These are phyloP conservation scores for Penicillium goetzii DNA, from an alignment of 495 filamentous ascomycete species.

Conservation along the genomic window DNA sequence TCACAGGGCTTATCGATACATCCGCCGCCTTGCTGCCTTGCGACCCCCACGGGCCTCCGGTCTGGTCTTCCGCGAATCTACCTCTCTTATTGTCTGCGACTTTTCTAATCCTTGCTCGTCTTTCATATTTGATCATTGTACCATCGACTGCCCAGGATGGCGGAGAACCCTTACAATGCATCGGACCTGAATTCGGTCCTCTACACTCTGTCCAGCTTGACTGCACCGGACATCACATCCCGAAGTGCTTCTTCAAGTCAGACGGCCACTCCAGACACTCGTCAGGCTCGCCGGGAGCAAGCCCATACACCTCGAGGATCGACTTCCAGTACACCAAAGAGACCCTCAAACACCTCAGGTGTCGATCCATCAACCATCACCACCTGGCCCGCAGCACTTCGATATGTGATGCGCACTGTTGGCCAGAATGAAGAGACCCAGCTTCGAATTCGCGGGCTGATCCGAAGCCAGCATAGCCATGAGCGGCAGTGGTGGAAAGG, in stretches of 20 bases:
- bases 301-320: conserved; percentile 19
- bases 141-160: conserved; percentile 28
- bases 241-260: conserved; percentile 10
- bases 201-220: conserved; percentile 49
- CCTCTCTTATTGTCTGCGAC: neutral
- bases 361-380: conserved; percentile 62
- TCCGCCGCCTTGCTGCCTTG: neutral
- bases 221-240: conserved; percentile 15
- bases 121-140: neutral
- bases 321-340: conserved; percentile 6
- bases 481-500: conserved; percentile 67
- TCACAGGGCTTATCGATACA: conserved; percentile 14
- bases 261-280: conserved; percentile 5
- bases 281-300: conserved; percentile 14
- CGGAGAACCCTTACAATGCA: conserved; percentile 40
- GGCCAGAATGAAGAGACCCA: conserved; percentile 52
- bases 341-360: conserved; percentile 17
- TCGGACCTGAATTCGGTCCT: conserved; percentile 59
- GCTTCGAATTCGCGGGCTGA: conserved; percentile 54
- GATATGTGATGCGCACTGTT: conserved; percentile 63
- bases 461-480: conserved; percentile 64
- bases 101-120: neutral
- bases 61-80: neutral
- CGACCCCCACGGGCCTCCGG: neutral
- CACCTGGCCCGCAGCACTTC: conserved; percentile 65